A percentile compares a stretch with the other conserved stretches of the same genome.
phyloP scores from a whole-genome alignment of 352 stramenopile species.

The Globisporangium heterothallicum region DNA sequence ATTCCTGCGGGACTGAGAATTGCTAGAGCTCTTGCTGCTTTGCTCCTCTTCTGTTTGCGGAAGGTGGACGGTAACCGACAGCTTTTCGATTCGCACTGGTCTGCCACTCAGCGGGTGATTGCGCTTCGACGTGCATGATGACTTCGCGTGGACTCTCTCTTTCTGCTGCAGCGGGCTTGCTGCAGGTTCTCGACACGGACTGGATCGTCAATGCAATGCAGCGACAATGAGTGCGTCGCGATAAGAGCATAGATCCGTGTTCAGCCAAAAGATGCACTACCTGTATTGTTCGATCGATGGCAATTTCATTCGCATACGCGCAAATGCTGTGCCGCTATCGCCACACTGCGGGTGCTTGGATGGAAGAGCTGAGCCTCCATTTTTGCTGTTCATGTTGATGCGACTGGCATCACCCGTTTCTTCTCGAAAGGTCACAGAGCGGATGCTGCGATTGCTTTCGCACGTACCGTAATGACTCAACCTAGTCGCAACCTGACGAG shows the following conservation, averaged over 20 bases:
- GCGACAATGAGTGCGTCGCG: too few relatives aligned
- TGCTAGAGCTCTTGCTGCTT: background rate
- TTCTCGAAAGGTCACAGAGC: background rate
- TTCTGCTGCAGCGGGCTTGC: too few relatives aligned
- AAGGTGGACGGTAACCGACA: background rate
- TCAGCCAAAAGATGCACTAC: too few relatives aligned
- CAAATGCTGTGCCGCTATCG: background rate
- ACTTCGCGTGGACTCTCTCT: too few relatives aligned
- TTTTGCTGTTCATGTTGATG: background rate
- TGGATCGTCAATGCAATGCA: too few relatives aligned
- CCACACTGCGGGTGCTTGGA: too few relatives aligned
- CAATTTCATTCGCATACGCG: conserved; percentile 2
- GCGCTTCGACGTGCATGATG: too few relatives aligned
- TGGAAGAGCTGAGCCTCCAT: background rate
- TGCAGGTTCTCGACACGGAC: too few relatives aligned
- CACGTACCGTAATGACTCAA: too few relatives aligned
- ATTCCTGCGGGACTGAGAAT: too few relatives aligned
- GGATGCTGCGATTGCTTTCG: background rate
- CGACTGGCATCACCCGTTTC: background rate
- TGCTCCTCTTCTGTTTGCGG: background rate
- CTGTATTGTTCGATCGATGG: background rate
- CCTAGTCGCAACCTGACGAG: too few relatives aligned
- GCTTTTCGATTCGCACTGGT: conserved; percentile 1
- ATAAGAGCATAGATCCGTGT: background rate
- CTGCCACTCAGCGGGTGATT: too few relatives aligned